Evolutionary conservation across 2,329 filamentous ascomycete genomes (phyloP).

Genomic region (Tolypocladium ovalisporum): DNA sequence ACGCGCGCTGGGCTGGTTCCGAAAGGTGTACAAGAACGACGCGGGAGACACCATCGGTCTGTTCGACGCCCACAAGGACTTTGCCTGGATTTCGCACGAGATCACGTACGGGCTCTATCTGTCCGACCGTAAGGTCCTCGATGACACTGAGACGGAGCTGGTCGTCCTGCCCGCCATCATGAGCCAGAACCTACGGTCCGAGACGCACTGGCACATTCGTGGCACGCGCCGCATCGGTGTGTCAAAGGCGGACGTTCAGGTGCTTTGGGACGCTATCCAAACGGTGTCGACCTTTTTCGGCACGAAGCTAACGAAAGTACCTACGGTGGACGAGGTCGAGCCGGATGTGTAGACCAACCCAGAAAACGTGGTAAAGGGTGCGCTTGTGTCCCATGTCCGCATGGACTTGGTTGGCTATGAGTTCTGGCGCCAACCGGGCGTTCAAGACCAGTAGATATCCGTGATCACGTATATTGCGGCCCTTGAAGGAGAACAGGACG

Average conservation of each 20-base stretch:
- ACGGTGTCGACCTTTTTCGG: neutral
- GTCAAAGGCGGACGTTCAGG: neutral
- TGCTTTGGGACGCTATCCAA: neutral
- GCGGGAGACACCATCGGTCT: slow-evolving; percentile 19
- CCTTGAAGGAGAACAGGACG: no score
- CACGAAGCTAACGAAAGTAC: neutral
- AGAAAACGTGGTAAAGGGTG: neutral
- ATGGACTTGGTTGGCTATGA: neutral
- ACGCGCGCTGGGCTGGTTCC: neutral
- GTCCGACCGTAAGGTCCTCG: slow-evolving; percentile 42
- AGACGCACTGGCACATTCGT: slow-evolving; percentile 42
- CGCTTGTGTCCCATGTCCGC: neutral
- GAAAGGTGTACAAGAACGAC: slow-evolving; percentile 38
- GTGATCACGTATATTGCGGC: no score
- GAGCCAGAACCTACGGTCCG: slow-evolving; percentile 41
- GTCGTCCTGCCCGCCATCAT: slow-evolving; percentile 44
- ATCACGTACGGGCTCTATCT: slow-evolving; percentile 50
- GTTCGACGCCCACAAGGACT: slow-evolving; percentile 25
- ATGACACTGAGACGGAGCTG: slow-evolving; percentile 42
- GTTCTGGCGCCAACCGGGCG: neutral
- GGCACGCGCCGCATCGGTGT: neutral
- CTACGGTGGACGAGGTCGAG: neutral
- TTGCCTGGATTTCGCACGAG: slow-evolving; percentile 38
- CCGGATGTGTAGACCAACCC: neutral
- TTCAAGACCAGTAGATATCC: neutral